Base-by-base conservation (phyloP, 371 early-diverging fungal species). In the Sporodiniella umbellata region DNA sequence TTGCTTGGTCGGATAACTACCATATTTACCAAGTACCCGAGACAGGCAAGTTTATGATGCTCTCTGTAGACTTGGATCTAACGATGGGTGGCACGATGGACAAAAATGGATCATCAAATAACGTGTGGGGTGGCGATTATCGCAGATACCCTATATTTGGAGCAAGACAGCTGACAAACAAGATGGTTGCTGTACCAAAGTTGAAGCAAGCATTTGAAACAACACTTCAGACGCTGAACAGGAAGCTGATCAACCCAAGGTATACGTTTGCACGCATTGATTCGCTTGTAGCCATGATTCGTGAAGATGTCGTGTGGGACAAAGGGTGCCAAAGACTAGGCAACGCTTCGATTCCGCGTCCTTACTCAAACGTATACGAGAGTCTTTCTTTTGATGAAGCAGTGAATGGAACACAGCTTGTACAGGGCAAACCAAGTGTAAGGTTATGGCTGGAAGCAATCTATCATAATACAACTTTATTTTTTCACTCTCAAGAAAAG, bases 261-360 rank as follows among this genome's bases (percentile, higher is more conserved):
- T 42, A 45, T 0, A 45, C 62, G 19, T 53, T 58, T 28, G 40
- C 50, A 4, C 56, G 50, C 17, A 68, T 74, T 14, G 56, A 74
- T 21, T 50, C 49, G 0, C 8, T 64, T 3, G 60, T 53, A 2
- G 18, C 33, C 8, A 59, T 74, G 66, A 50, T 70, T 17, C 10
- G 40, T 33, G 59, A 68, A 39, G 75, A 70, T 30, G 69, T 70
- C 28, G 65, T 22, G 8, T 74, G 75, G 75, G 71, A 74, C n/a
- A n/a, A n/a, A n/a, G n/a, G n/a, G n/a, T n/a, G n/a, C n/a, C n/a
- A n/a, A n/a, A n/a, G n/a, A n/a, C n/a, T n/a, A n/a, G n/a, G n/a
- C n/a, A n/a, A n/a, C n/a, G n/a, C n/a, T n/a, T n/a, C n/a, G n/a
- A n/a, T n/a, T n/a, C n/a, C n/a, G n/a, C n/a, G n/a, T n/a, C n/a